Percentiles rank a stretch among this genome's conserved stretches.
phyloP scores from a whole-genome alignment of 2,329 filamentous ascomycete genomes.

The Raffaelea albimanens region DNA sequence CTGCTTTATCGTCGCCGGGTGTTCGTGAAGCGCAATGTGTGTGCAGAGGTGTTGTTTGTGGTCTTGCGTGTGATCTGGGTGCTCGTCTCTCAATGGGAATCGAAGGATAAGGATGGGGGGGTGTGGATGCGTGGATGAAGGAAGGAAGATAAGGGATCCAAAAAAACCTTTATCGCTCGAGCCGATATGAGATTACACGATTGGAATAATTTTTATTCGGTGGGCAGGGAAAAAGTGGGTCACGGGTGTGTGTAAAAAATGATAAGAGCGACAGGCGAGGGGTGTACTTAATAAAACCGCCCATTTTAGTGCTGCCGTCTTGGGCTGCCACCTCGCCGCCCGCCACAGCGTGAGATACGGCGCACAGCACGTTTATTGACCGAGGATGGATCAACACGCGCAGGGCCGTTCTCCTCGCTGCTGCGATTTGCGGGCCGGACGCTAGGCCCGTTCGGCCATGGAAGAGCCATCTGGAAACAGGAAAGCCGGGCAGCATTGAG shows the following conservation, averaged over 20 bases:
- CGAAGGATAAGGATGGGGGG: slow-evolving; percentile 6
- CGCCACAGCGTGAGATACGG: no score
- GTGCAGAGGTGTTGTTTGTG: neutral
- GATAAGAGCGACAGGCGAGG: slow-evolving; percentile 11
- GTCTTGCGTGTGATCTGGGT: neutral
- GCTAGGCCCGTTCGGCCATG: no score
- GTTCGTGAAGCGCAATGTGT: neutral
- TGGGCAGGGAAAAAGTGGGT: slow-evolving; percentile 8
- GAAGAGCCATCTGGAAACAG: no score
- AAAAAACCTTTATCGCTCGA: slow-evolving; percentile 15
- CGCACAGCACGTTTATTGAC: no score
- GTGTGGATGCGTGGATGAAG: slow-evolving; percentile 4
- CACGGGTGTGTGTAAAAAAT: slow-evolving; percentile 5
- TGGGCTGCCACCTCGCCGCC: no score
- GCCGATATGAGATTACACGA: slow-evolving; percentile 16
- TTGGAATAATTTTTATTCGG: slow-evolving; percentile 10
- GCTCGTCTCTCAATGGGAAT: slow-evolving; percentile 7
- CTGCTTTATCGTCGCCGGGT: no score
- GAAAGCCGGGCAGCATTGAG: no score
- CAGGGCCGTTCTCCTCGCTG: no score
- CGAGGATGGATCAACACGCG: no score
- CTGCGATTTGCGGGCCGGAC: no score
- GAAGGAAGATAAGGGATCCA: slow-evolving; percentile 14
- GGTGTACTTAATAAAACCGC: neutral
- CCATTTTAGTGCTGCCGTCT: no score